Conservation (phyloP, 352 stramenopile genomes). For the Pythium brachiatum region DNA sequence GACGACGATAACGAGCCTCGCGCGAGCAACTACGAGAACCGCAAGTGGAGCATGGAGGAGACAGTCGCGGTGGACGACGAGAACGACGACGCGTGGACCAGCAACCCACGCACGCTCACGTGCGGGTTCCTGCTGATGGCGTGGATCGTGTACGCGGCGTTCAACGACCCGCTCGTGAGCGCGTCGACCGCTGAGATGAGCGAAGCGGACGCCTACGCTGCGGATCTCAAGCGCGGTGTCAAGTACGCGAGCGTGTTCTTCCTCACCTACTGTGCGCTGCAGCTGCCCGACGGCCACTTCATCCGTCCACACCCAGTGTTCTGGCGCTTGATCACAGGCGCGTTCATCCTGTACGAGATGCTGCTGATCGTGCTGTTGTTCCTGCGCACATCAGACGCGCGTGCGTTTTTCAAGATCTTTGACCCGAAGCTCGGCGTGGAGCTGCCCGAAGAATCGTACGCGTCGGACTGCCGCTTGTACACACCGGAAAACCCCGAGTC, state of each 20-base stretch:
- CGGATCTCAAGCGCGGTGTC: conserved; percentile 66
- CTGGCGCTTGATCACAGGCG: conserved; percentile 88
- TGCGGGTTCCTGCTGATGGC: conserved; percentile 74
- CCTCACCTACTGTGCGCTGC: conserved; percentile 84
- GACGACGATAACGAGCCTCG: conserved; percentile 8
- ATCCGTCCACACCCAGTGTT: conserved; percentile 88
- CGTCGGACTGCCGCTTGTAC: conserved; percentile 80
- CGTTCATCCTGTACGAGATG: conserved; percentile 93
- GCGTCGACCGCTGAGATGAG: conserved; percentile 17
- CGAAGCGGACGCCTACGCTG: conserved; percentile 21
- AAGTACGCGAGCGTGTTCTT: conserved; percentile 84
- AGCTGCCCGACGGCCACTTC: conserved; percentile 86
- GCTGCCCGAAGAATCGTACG: conserved; percentile 82
- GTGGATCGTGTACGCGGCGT: conserved; percentile 85
- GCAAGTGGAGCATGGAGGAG: conserved; percentile 85
- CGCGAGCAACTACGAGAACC: conserved; percentile 68
- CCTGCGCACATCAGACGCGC: conserved; percentile 72
- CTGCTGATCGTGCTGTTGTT: conserved; percentile 86
- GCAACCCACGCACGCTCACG: conserved; percentile 82
- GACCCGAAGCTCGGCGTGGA: conserved; percentile 73
- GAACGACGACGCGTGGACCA: conserved; percentile 78
- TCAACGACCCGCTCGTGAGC: conserved; percentile 47
- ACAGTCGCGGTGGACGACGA: conserved; percentile 70
- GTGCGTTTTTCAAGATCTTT: conserved; percentile 82
- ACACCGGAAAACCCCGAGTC: conserved; percentile 84